Conservation (phyloP, 768 basidiomycete species). For the Clathrus columnatus region DNA sequence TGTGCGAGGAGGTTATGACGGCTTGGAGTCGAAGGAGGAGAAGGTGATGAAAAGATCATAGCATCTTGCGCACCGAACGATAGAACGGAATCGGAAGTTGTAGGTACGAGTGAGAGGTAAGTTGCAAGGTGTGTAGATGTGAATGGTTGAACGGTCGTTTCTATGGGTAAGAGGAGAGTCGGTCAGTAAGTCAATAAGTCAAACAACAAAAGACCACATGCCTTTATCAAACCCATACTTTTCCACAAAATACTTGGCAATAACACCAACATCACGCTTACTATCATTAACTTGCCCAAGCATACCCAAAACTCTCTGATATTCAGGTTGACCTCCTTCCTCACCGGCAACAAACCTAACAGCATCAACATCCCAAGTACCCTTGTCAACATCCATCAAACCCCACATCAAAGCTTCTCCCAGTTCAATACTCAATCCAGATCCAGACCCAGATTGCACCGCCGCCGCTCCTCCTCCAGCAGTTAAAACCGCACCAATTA, state of each 20-base stretch:
- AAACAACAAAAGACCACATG: conserved; percentile 20
- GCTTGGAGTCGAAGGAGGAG: not conserved
- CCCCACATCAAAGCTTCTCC: conserved; percentile 73
- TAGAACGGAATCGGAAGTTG: conserved; percentile 64
- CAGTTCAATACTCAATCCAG: conserved; percentile 41
- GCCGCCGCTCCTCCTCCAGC: conserved; percentile 61
- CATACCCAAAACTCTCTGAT: conserved; percentile 50
- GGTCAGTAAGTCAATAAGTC: not conserved
- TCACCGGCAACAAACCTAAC: conserved; percentile 70
- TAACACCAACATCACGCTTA: conserved; percentile 51
- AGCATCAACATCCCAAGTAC: conserved; percentile 72
- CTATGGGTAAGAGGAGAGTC: conserved; percentile 26
- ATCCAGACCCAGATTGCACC: no score
- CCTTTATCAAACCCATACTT: conserved; percentile 76
- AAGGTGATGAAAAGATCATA: conserved; percentile 61
- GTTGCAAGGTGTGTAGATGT: conserved; percentile 67
- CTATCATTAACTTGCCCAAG: conserved; percentile 77
- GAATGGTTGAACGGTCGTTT: conserved; percentile 67
- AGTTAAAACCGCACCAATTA: conserved; percentile 69
- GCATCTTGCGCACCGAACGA: conserved; percentile 77
- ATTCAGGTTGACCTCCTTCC: conserved; percentile 60
- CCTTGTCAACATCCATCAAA: conserved; percentile 57
- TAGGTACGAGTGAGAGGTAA: conserved; percentile 70
- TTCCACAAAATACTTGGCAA: conserved; percentile 70
- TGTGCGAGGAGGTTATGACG: conserved; percentile 60